Evolutionary conservation across 306 rosid species (phyloP).

Genomic region (Biancaea sappan): DNA sequence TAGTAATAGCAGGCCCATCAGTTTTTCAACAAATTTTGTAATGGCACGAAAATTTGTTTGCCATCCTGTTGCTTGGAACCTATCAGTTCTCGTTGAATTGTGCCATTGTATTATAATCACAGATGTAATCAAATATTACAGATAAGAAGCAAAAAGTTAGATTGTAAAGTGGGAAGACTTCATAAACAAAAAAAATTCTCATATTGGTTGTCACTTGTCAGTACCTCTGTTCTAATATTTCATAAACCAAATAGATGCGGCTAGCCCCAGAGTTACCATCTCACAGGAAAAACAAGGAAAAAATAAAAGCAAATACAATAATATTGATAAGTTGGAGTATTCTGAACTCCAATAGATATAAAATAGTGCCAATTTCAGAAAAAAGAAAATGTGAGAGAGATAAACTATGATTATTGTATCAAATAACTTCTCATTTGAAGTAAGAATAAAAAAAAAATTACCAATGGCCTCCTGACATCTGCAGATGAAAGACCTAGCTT

Average conservation of each 20-base stretch:
- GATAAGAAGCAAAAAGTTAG: background rate
- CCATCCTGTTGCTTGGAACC: background rate
- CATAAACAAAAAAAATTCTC: too few species aligned
- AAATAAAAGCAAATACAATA: background rate
- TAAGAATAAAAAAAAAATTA: slow-evolving; percentile 46
- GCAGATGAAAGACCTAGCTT: slow-evolving; percentile 69
- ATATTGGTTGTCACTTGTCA: background rate
- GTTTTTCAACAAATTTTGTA: background rate
- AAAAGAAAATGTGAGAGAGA: background rate
- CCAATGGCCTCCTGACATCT: slow-evolving; percentile 78
- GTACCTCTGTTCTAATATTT: background rate
- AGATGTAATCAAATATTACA: background rate
- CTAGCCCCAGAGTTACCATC: background rate
- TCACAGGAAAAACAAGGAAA: background rate
- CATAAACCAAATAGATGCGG: slow-evolving; percentile 1
- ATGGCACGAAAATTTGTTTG: background rate
- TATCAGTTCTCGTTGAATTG: background rate
- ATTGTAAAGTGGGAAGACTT: background rate
- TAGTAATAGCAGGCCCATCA: too few species aligned
- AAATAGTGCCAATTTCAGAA: background rate
- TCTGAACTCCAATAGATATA: background rate
- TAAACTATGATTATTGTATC: slow-evolving; percentile 22
- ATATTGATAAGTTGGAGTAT: slow-evolving; percentile 18
- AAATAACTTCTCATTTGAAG: slow-evolving; percentile 18
- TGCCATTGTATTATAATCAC: background rate